Percentiles rank a stretch among this genome's conserved stretches.
Evolutionary conservation across 2,329 filamentous ascomycete genomes (phyloP).

Genomic region (Colletotrichum lupini): DNA sequence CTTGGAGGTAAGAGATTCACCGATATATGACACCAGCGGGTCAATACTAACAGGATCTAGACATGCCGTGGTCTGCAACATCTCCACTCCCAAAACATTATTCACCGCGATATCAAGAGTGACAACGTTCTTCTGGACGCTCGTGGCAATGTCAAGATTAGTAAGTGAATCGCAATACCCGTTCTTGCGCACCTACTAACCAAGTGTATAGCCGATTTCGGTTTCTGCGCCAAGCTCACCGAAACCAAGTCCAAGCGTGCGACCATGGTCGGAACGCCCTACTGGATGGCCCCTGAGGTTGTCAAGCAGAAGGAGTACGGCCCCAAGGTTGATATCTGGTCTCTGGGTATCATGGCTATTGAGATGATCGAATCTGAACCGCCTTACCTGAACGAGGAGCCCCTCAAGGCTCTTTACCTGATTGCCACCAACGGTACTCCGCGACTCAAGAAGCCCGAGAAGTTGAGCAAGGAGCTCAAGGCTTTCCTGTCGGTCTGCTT

Average conservation of each 20-base stretch:
- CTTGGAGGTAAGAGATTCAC: slow-evolving; percentile 77
- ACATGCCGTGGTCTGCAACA: slow-evolving; percentile 96
- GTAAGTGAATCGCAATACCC: slow-evolving; percentile 66
- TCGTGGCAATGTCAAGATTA: slow-evolving; percentile 97
- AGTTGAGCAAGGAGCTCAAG: slow-evolving; percentile 97
- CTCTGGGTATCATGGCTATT: slow-evolving; percentile 98
- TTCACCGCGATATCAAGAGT: slow-evolving; percentile 99
- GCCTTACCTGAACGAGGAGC: slow-evolving; percentile 97
- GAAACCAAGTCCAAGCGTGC: slow-evolving; percentile 97
- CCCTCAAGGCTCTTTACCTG: slow-evolving; percentile 94
- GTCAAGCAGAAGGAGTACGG: slow-evolving; percentile 99
- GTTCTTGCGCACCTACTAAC: slow-evolving; percentile 45
- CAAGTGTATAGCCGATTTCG: slow-evolving; percentile 83
- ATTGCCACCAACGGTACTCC: slow-evolving; percentile 99
- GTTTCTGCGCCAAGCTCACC: slow-evolving; percentile 98
- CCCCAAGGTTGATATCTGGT: slow-evolving; percentile 99
- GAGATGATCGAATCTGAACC: slow-evolving; percentile 99
- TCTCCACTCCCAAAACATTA: slow-evolving; percentile 95
- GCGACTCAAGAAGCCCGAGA: slow-evolving; percentile 97
- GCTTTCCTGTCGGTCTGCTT: slow-evolving; percentile 96
- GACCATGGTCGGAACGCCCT: slow-evolving; percentile 98
- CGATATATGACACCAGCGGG: background rate
- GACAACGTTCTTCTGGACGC: slow-evolving; percentile 97
- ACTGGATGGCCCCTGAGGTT: slow-evolving; percentile 99
- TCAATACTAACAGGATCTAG: slow-evolving; percentile 58